These are phyloP conservation scores for Inga laurina DNA, from an alignment of 306 rosid species.

Conservation along the genomic window DNA sequence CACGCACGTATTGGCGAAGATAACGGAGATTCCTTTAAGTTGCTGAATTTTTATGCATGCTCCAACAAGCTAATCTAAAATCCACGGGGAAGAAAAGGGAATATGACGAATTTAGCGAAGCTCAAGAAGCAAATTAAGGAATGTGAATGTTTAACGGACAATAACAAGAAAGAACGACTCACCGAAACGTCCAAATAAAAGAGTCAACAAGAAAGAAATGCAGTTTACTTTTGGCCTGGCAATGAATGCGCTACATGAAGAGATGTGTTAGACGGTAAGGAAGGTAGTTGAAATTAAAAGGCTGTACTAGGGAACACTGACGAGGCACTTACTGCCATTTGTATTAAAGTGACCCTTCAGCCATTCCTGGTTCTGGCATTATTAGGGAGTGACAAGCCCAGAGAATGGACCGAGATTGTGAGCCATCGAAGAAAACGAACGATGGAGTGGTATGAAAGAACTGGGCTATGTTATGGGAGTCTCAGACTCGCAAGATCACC, in stretches of 20 bases:
- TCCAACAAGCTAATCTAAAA: constrained; percentile 17
- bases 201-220: not conserved
- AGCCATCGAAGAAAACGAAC: not conserved
- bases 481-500: not conserved
- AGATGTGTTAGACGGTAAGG: not conserved
- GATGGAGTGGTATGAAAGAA: not conserved
- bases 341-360: not conserved
- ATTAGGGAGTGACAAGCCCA: constrained; percentile 31
- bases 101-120: constrained; percentile 3
- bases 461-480: not conserved
- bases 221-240: not conserved
- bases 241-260: constrained; percentile 20
- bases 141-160: constrained; percentile 16
- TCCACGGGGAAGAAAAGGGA: constrained; percentile 16
- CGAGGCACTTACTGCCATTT: constrained; percentile 30
- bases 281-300: constrained; percentile 45
- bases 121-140: constrained; percentile 15
- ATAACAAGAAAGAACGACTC: constrained; percentile 26
- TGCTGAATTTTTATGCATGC: not conserved
- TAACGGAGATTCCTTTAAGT: not conserved
- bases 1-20: not conserved
- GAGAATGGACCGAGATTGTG: not conserved
- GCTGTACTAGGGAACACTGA: constrained; percentile 33
- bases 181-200: not conserved
- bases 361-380: constrained; percentile 19